Evolutionary conservation across 192 early-diverging fungal genomes (phyloP).

Genomic region (Neocallimastix lanati): DNA sequence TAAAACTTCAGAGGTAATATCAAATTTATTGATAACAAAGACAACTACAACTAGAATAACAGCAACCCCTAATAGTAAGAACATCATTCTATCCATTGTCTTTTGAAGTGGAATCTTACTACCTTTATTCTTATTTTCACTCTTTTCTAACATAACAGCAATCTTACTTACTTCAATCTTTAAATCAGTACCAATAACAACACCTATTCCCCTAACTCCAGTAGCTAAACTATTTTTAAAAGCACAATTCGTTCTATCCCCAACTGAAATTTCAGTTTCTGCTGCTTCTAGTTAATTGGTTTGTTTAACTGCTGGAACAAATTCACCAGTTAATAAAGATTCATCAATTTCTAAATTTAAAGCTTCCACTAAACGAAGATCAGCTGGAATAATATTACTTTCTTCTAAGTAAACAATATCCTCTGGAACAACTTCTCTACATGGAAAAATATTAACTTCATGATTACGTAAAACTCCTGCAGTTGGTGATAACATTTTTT

Average conservation of each 20-base stretch:
- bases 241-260: constrained; percentile 14
- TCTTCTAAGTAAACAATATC: constrained; percentile 79
- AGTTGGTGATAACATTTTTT: constrained; percentile 81
- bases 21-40: constrained; percentile 13
- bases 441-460: constrained; percentile 6
- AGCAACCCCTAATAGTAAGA: constrained; percentile 50
- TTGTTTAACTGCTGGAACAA: constrained; percentile 37
- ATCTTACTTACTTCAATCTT: constrained; percentile 73
- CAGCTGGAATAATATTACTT: constrained; percentile 87
- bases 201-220: constrained; percentile 24
- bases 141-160: constrained; percentile 52
- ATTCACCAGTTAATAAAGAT: constrained; percentile 86
- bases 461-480: constrained; percentile 68
- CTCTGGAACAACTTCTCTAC: constrained; percentile 57
- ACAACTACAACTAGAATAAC: constrained; percentile 52
- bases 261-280: constrained; percentile 1
- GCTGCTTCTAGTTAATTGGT: constrained; percentile 19
- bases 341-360: constrained; percentile 83
- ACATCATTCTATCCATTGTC: constrained; percentile 49
- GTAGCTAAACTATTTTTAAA: constrained; percentile 15
- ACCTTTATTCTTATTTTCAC: constrained; percentile 52
- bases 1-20: constrained; percentile 21
- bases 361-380: constrained; percentile 61
- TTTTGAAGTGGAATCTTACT: constrained; percentile 44
- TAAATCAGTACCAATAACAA: constrained; percentile 80